A percentile compares a stretch with the other conserved stretches of the same genome.
Conservation (phyloP, 306 rosid species). For the Fagus crenata region DNA sequence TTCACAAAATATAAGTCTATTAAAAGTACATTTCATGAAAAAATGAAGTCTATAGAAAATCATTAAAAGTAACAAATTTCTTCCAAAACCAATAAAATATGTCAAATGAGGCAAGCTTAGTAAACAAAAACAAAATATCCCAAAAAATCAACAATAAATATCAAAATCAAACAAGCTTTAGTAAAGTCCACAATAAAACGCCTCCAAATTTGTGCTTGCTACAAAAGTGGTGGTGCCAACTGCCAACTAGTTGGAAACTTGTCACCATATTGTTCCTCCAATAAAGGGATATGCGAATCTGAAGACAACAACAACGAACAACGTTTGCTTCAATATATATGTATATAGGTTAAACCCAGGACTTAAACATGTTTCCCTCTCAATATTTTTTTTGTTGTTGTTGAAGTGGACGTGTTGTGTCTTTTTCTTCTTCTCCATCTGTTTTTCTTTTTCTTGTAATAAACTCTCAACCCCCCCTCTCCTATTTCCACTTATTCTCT, state of each 20-base stretch:
- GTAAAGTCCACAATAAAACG: not conserved
- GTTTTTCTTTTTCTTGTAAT: conserved; percentile 31
- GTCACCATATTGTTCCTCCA: conserved; percentile 25
- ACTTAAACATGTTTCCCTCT: conserved; percentile 11
- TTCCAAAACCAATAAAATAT: too few species aligned
- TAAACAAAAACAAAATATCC: not conserved
- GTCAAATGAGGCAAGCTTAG: too few species aligned
- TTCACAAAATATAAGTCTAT: too few species aligned
- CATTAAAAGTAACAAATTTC: too few species aligned
- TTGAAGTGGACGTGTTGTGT: conserved; percentile 28
- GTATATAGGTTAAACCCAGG: too few species aligned
- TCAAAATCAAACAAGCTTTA: not conserved
- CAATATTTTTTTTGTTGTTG: conserved; percentile 21
- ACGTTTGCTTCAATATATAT: conserved; percentile 37
- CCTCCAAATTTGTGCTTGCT: not conserved
- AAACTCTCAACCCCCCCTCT: conserved; percentile 28
- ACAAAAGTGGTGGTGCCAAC: conserved; percentile 7
- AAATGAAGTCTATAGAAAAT: too few species aligned
- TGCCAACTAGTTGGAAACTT: not conserved
- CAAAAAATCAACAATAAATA: not conserved
- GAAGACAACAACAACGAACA: conserved; percentile 11
- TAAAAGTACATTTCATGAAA: too few species aligned
- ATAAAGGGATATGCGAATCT: not conserved
- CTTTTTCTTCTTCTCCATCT: conserved; percentile 46
- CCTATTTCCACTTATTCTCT: conserved; percentile 13